These are phyloP conservation scores for Syzygium aqueum DNA, from an alignment of 345 rosid genomes.

Conservation along the genomic window DNA sequence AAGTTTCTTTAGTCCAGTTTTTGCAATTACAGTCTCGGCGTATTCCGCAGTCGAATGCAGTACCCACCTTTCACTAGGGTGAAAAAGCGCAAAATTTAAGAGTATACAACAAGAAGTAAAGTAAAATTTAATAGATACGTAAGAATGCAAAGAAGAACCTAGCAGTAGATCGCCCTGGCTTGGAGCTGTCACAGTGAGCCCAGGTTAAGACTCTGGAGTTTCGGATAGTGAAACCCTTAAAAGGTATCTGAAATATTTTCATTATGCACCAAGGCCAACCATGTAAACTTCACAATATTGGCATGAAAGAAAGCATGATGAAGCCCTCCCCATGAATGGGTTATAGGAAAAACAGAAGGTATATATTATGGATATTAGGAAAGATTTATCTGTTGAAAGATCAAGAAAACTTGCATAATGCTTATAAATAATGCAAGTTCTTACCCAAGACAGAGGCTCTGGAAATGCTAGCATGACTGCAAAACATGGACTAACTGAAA, in stretches of 20 bases:
- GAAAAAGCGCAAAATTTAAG: background rate
- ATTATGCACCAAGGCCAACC: background rate
- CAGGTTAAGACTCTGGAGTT: constrained; percentile 60
- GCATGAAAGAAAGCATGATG: background rate
- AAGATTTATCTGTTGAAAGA: background rate
- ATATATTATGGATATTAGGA: background rate
- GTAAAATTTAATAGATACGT: background rate
- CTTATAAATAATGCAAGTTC: constrained; percentile 1
- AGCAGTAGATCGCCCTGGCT: constrained; percentile 64
- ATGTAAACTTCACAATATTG: background rate
- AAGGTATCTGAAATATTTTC: constrained; percentile 44
- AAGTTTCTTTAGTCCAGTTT: constrained; percentile 55
- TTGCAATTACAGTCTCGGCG: constrained; percentile 43
- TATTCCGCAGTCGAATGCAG: constrained; percentile 64
- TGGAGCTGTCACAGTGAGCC: constrained; percentile 72
- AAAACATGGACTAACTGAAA: constrained; percentile 72
- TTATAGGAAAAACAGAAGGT: background rate
- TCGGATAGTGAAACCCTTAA: constrained; percentile 52
- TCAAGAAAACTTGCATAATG: background rate
- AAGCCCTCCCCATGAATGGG: background rate
- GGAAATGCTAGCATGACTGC: constrained; percentile 75
- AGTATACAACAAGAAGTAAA: background rate
- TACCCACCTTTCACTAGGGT: constrained; percentile 70
- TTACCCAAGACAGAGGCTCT: constrained; percentile 66
- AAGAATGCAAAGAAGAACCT: constrained; percentile 19